Conservation (phyloP, 805 yeast species). For the Clavispora santaluciae region DNA sequence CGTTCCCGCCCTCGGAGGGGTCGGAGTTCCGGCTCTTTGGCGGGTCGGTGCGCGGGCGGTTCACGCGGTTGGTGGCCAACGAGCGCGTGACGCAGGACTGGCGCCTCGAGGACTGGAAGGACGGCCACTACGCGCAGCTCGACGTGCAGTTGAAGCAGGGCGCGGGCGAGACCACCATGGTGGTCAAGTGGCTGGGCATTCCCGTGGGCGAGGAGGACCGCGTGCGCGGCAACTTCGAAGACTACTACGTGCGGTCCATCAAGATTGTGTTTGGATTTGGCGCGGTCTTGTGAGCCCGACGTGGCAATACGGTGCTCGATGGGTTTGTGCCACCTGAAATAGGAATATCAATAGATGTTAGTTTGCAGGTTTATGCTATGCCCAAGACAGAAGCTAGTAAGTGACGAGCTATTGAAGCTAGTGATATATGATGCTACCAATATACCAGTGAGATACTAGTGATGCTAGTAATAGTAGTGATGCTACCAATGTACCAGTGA, state of each 20-base stretch:
- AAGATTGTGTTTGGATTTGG: constrained; percentile 94
- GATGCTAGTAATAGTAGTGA: too few species aligned
- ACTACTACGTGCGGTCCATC: constrained; percentile 83
- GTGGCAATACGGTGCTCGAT: too few species aligned
- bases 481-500: too few species aligned
- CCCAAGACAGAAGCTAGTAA: background rate
- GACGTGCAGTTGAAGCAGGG: constrained; percentile 68
- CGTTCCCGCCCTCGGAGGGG: constrained; percentile 48
- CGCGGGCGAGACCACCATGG: constrained; percentile 76
- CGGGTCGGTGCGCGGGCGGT: constrained; percentile 76
- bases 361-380: too few species aligned
- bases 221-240: constrained; percentile 79
- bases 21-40: constrained; percentile 72
- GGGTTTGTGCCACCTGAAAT: too few species aligned
- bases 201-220: constrained; percentile 95
- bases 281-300: constrained; percentile 60
- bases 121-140: constrained; percentile 72
- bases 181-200: constrained; percentile 77
- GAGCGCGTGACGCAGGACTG: constrained; percentile 67
- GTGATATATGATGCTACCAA: too few species aligned
- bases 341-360: too few species aligned
- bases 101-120: constrained; percentile 87
- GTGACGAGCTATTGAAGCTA: too few species aligned
- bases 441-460: too few species aligned
- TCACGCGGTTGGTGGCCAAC: constrained; percentile 54